A percentile compares a stretch with the other conserved stretches of the same genome.
Conservation (phyloP, 2,329 filamentous ascomycete species). For the Talaromyces sp. region DNA sequence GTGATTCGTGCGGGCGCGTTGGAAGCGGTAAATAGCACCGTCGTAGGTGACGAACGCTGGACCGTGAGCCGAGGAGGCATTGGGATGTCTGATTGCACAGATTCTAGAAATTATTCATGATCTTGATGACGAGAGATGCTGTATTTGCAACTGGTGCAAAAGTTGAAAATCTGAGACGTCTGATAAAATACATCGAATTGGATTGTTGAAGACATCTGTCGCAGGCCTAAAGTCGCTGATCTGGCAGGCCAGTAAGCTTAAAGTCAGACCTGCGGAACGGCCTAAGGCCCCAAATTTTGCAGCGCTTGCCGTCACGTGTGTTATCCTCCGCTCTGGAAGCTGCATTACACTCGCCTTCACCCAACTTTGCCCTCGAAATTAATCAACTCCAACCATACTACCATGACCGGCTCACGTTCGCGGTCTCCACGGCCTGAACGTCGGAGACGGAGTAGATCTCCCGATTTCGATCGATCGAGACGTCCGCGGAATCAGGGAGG, state of each 20-base stretch:
- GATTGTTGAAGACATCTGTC: neutral
- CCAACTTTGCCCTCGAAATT: constrained; percentile 6
- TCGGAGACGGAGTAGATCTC: constrained; percentile 45
- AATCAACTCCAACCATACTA: neutral
- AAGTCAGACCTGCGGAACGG: neutral
- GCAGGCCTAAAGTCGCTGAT: neutral
- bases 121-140: neutral
- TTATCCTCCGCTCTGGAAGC: neutral
- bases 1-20: constrained; percentile 61
- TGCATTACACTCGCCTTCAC: constrained; percentile 5
- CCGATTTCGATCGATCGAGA: constrained; percentile 33
- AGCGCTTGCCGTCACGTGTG: constrained; percentile 15
- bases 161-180: neutral
- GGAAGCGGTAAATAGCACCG: constrained; percentile 88
- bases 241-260: neutral
- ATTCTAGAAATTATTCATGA: neutral
- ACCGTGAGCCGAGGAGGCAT: constrained; percentile 58
- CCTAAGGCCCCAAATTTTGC: constrained; percentile 10
- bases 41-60: constrained; percentile 70
- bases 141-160: neutral
- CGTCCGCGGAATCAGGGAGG: constrained; percentile 43
- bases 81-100: constrained; percentile 14
- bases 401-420: constrained; percentile 18
- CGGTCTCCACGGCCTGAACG: constrained; percentile 31
- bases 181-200: neutral